These are phyloP conservation scores for Tetrastigma voinierianum DNA, from an alignment of 164 flowering plant species.

Conservation along the genomic window DNA sequence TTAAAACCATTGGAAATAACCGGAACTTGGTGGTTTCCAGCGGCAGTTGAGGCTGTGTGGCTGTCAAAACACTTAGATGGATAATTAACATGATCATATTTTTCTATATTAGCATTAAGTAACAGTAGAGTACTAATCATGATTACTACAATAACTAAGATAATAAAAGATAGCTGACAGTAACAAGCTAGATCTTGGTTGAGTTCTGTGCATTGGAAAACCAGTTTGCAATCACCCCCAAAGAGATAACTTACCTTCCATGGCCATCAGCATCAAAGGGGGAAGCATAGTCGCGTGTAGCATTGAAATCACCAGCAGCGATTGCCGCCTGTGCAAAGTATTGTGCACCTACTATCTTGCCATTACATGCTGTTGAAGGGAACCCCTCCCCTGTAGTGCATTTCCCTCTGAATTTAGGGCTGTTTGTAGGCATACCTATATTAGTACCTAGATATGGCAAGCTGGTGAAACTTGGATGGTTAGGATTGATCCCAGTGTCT, in stretches of 20 bases:
- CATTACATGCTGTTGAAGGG: conserved; percentile 38
- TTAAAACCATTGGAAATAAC: conserved; percentile 44
- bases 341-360: conserved; percentile 58
- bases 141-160: too few relatives aligned
- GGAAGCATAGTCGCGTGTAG: conserved; percentile 48
- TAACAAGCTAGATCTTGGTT: too few relatives aligned
- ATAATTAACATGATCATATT: too few relatives aligned
- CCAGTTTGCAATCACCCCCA: too few relatives aligned
- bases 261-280: conserved; percentile 67
- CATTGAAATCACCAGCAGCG: conserved; percentile 50
- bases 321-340: conserved; percentile 48
- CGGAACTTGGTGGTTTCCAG: conserved; percentile 43
- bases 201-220: too few relatives aligned
- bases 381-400: conserved; percentile 45
- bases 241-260: conserved; percentile 45
- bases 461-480: conserved; percentile 47
- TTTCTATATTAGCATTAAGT: not conserved
- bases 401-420: conserved; percentile 41
- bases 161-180: too few relatives aligned
- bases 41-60: conserved; percentile 65
- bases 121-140: not conserved
- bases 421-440: not conserved
- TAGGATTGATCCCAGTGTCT: conserved; percentile 59
- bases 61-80: conserved; percentile 21
- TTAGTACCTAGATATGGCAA: conserved; percentile 1